These are phyloP conservation scores for Aspergillus carlsbadensis DNA, from an alignment of 495 filamentous ascomycete genomes.

Conservation along the genomic window DNA sequence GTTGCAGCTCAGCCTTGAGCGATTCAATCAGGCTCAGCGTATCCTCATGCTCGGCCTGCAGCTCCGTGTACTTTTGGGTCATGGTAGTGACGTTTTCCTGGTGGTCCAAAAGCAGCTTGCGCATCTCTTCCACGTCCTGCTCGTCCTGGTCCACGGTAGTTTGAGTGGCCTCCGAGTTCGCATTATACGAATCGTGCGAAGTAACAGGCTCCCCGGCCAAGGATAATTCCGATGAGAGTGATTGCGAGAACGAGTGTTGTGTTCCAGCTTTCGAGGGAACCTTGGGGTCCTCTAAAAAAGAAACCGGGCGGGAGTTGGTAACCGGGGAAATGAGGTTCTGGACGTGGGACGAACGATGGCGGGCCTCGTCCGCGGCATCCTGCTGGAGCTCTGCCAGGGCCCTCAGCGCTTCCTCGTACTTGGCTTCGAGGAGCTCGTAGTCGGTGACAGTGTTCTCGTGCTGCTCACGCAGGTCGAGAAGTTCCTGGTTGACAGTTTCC, in stretches of 20 bases:
- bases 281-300: slow-evolving; percentile 90
- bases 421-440: slow-evolving; percentile 76
- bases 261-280: slow-evolving; percentile 68
- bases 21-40: slow-evolving; percentile 83
- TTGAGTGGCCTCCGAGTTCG: slow-evolving; percentile 29
- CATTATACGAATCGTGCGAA: slow-evolving; percentile 61
- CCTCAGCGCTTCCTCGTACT: slow-evolving; percentile 87
- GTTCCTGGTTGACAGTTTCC: slow-evolving; percentile 86
- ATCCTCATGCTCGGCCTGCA: slow-evolving; percentile 78
- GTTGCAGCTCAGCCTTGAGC: slow-evolving; percentile 80
- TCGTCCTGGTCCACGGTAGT: slow-evolving; percentile 16
- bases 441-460: slow-evolving; percentile 83
- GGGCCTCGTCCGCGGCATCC: slow-evolving; percentile 80
- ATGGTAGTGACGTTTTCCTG: slow-evolving; percentile 70
- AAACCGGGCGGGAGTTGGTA: slow-evolving; percentile 66
- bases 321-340: slow-evolving; percentile 58
- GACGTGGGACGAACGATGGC: slow-evolving; percentile 52
- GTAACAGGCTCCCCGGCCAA: slow-evolving; percentile 82
- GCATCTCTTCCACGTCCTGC: slow-evolving; percentile 70
- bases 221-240: slow-evolving; percentile 94
- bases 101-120: slow-evolving; percentile 69
- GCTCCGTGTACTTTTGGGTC: slow-evolving; percentile 71
- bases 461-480: slow-evolving; percentile 84
- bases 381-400: slow-evolving; percentile 74
- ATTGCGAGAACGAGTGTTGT: slow-evolving; percentile 86